These are phyloP conservation scores for Parsonsia alboflavescens DNA, from an alignment of 257 asterid genomes.

Conservation along the genomic window DNA sequence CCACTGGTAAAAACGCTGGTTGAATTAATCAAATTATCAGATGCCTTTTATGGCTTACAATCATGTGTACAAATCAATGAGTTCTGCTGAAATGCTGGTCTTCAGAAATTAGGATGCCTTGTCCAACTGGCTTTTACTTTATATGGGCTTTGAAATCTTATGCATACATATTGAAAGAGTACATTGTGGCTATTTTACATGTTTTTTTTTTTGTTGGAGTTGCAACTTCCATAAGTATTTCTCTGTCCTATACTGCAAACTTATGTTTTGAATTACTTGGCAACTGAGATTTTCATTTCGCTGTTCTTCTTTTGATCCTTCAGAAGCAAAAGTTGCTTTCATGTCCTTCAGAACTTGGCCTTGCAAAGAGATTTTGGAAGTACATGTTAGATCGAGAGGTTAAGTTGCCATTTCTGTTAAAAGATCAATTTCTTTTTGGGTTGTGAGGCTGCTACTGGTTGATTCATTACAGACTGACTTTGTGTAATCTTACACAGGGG, in stretches of 20 bases:
- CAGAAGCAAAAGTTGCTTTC: constrained; percentile 82
- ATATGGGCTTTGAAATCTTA: background rate
- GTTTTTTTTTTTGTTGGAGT: background rate
- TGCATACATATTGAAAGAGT: background rate
- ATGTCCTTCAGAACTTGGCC: constrained; percentile 62
- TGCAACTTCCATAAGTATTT: background rate
- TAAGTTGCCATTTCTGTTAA: constrained; percentile 22
- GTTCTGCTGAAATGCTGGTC: background rate
- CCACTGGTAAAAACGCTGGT: background rate
- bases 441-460: constrained; percentile 11
- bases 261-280: background rate
- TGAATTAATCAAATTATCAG: background rate
- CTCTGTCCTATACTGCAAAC: background rate
- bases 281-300: background rate
- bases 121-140: background rate
- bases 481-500: constrained; percentile 40
- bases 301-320: constrained; percentile 17
- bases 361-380: constrained; percentile 92
- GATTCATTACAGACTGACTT: constrained; percentile 10
- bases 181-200: background rate
- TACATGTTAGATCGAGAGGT: constrained; percentile 76
- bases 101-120: background rate
- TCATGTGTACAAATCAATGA: background rate
- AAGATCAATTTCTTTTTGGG: constrained; percentile 16
- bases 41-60: background rate